A percentile compares a stretch with the other conserved stretches of the same genome.
Evolutionary conservation across 2,329 filamentous ascomycete genomes (phyloP).

Genomic region (Epichloe sibirici): DNA sequence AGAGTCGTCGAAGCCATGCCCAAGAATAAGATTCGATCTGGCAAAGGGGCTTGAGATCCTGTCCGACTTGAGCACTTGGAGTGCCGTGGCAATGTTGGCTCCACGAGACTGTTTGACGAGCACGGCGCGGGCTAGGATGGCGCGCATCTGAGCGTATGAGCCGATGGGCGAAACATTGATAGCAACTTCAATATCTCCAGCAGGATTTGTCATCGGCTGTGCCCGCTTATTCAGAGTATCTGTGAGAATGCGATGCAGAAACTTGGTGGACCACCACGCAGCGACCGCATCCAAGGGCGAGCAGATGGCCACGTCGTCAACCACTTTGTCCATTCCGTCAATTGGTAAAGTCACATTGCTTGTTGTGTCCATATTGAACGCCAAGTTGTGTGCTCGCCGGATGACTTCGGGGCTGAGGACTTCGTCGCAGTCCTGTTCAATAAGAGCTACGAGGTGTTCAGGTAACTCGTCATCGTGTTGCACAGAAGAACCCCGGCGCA

Average conservation of each 20-base stretch:
- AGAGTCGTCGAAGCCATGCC: constrained; percentile 26
- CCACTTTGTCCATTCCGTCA: constrained; percentile 68
- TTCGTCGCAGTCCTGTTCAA: constrained; percentile 70
- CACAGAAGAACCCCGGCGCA: constrained; percentile 27
- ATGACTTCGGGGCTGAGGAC: constrained; percentile 68
- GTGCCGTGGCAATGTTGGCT: constrained; percentile 42
- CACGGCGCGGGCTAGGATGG: constrained; percentile 46
- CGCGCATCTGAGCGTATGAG: constrained; percentile 55
- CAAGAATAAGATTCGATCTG: constrained; percentile 30
- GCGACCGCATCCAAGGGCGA: constrained; percentile 83
- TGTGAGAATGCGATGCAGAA: constrained; percentile 57
- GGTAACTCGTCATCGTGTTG: constrained; percentile 52
- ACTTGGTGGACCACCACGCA: constrained; percentile 75
- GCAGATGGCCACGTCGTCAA: constrained; percentile 73
- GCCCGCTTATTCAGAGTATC: constrained; percentile 45
- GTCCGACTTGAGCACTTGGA: constrained; percentile 34
- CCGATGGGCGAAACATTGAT: constrained; percentile 64
- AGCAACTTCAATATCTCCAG: constrained; percentile 51
- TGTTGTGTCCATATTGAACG: constrained; percentile 70
- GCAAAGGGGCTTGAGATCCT: constrained; percentile 14
- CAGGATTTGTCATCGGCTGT: constrained; percentile 9
- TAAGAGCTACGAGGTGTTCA: constrained; percentile 60
- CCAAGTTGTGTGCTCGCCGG: constrained; percentile 78
- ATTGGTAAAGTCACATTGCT: constrained; percentile 51
- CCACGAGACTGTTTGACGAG: constrained; percentile 41